Conservation (phyloP, 805 yeast genomes). For the Ogataea henricii region DNA sequence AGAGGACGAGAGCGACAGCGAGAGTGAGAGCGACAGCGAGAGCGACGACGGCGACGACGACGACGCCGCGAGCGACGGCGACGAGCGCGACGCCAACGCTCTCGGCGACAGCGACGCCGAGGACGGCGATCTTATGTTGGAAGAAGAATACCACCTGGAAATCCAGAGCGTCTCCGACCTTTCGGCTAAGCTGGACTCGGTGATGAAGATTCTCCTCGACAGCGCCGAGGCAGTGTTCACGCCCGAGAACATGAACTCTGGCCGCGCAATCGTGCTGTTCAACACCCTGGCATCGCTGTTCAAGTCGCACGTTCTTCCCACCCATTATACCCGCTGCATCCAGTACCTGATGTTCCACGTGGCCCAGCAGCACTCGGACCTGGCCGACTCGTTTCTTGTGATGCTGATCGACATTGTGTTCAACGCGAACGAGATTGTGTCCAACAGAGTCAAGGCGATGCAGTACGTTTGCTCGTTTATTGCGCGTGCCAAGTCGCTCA, state of each 20-base stretch:
- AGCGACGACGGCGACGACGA: constrained; percentile 33
- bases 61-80: constrained; percentile 31
- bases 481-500: constrained; percentile 78
- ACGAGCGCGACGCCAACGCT: constrained; percentile 38
- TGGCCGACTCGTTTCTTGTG: constrained; percentile 83
- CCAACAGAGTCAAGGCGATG: constrained; percentile 82
- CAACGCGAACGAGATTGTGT: constrained; percentile 64
- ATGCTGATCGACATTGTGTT: constrained; percentile 82
- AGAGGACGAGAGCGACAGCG: constrained; percentile 34
- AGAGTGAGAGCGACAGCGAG: constrained; percentile 28
- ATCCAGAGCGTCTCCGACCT: constrained; percentile 52
- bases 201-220: constrained; percentile 59
- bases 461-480: constrained; percentile 90
- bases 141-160: constrained; percentile 49
- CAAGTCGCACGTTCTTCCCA: constrained; percentile 81
- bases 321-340: constrained; percentile 86
- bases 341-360: constrained; percentile 83
- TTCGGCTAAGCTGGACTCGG: constrained; percentile 69
- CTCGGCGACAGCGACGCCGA: constrained; percentile 35
- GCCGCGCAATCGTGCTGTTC: constrained; percentile 68
- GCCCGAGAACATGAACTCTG: constrained; percentile 52
- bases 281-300: constrained; percentile 75
- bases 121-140: constrained; percentile 38
- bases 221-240: constrained; percentile 53
- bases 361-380: constrained; percentile 78